Evolutionary conservation across 176 grass and related monocot genomes (phyloP), one percentile per base, ranked within the genome.

Genomic region (Canna indica): DNA sequence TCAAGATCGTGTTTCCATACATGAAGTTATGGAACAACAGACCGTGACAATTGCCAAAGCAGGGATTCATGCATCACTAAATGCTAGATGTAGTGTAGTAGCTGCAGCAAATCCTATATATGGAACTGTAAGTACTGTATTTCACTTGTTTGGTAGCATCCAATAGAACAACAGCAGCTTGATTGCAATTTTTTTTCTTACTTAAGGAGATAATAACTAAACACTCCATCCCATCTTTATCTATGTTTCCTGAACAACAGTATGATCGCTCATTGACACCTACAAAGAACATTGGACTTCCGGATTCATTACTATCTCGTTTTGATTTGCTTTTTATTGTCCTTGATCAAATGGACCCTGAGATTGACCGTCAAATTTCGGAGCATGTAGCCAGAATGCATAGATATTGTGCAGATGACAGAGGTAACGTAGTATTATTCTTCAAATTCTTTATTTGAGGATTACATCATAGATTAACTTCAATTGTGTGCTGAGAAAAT

Each of bases 51-150:
- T 97, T 76, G 94, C 94, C 29, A 97, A 97, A 75, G 94, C 94
- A 59, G 89, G 89, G 78, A 97, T 97, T 75, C 94, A 97, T 75
- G 94, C 94, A 31, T 97, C 94, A 6, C 79, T 97, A 41, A 93
- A 97, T 83, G 94, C 89, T 2, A 92, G 94, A 75, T 97, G 94
- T 52, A 97, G 94, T 85, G 94, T 97, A 60, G 81, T 97, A 72
- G 94, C 94, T 76, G 94, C 94, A 76, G 89, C 94, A 79, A 97
- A 97, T 83, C 93, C 94, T 69, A 97, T 97, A 62, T 97, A 97
- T 79, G 94, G 94, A 80, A 87, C 94, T 5, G 94, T 97, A 73
- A 85, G 84, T 46, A 78, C 50, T 75, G 69, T 17, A 7, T 39
- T 33, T 71, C 20, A 20, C 8, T n/a, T n/a, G n/a, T n/a, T n/a